Base-by-base conservation (phyloP, 192 early-diverging fungal genomes). In the Rhizophagus prolifer region DNA sequence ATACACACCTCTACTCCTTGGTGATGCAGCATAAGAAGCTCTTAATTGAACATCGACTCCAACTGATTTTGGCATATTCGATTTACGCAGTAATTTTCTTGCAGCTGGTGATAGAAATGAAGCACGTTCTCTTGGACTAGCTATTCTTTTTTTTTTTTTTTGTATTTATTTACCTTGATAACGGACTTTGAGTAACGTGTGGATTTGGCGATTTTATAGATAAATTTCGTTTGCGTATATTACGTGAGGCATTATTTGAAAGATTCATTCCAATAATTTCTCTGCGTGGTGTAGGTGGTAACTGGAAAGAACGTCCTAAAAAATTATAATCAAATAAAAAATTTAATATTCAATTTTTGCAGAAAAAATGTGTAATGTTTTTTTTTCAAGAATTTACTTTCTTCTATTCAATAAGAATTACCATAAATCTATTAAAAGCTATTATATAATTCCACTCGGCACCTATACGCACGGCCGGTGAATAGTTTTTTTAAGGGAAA, bases 261-360 rank as follows among this genome's bases (percentile, higher is more conserved):
- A 93, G 75, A 44, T 83, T 83, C 70, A 88, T 85, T 3, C 86
- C 91, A 36, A 93, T 66, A 62, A 86, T 80, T 62, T 93, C 92
- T 34, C 92, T 81, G n/a, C 84, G 81, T 2, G 90, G 88, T 25
- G 90, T 88, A 62, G 85, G 86, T 36, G 92, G 88, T 46, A 93
- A 74, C 23, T 80, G 77, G 72, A 93, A 93, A 63, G 79, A 63
- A 60, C 79, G 82, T 25, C 81, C 87, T 70, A 73, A 54, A 54
- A 34, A 2, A 23, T 54, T 78, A 62, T 31, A 66, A 34, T 30
- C 28, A 66, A 34, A 66, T 19, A 12, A 66, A 41, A 69, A 9
- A 46, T 41, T 25, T 38, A 69, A 21, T 41, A 44, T 19, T 31
- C 21, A 69, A 66, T 21, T 41, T 38, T 25, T 9, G 25, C 12